Evolutionary conservation across 352 stramenopile genomes (phyloP).

Genomic region (Pythium rishiriense): DNA sequence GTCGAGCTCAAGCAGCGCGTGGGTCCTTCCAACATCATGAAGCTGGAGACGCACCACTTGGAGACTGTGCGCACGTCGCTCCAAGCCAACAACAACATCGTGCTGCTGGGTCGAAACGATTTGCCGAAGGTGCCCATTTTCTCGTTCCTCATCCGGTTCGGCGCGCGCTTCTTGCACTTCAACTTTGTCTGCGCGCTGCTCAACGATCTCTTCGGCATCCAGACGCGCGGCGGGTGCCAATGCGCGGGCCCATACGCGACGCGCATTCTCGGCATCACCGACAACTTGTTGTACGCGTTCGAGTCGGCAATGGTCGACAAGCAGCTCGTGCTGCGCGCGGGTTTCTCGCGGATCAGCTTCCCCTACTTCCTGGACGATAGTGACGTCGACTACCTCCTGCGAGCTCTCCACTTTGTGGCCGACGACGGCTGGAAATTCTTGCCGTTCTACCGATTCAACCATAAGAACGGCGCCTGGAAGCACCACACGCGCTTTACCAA

Average conservation of each 20-base stretch:
- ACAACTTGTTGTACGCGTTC: slow-evolving; percentile 55
- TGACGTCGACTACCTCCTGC: slow-evolving; percentile 90
- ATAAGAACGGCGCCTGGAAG: slow-evolving; percentile 92
- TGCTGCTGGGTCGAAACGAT: slow-evolving; percentile 71
- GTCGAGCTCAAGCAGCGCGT: slow-evolving; percentile 83
- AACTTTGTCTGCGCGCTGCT: slow-evolving; percentile 96
- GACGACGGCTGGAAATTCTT: slow-evolving; percentile 90
- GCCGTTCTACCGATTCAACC: slow-evolving; percentile 92
- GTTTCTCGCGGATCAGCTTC: slow-evolving; percentile 93
- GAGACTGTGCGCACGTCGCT: slow-evolving; percentile 33
- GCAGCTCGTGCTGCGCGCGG: slow-evolving; percentile 90
- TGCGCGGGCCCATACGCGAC: slow-evolving; percentile 91
- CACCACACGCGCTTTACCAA: slow-evolving; percentile 46
- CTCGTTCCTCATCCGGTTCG: slow-evolving; percentile 89
- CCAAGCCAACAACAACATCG: slow-evolving; percentile 52
- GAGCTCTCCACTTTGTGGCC: slow-evolving; percentile 90
- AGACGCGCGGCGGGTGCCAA: slow-evolving; percentile 60
- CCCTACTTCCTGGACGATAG: slow-evolving; percentile 66
- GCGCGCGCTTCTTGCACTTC: slow-evolving; percentile 91
- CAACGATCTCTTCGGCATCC: slow-evolving; percentile 97
- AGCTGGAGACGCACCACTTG: slow-evolving; percentile 36
- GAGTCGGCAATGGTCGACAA: slow-evolving; percentile 86
- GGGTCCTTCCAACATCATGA: slow-evolving; percentile 37
- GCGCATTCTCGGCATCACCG: slow-evolving; percentile 86
- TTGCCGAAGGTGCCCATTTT: slow-evolving; percentile 82